Conservation (phyloP, 805 yeast species). For the Candida jianshihensis region DNA sequence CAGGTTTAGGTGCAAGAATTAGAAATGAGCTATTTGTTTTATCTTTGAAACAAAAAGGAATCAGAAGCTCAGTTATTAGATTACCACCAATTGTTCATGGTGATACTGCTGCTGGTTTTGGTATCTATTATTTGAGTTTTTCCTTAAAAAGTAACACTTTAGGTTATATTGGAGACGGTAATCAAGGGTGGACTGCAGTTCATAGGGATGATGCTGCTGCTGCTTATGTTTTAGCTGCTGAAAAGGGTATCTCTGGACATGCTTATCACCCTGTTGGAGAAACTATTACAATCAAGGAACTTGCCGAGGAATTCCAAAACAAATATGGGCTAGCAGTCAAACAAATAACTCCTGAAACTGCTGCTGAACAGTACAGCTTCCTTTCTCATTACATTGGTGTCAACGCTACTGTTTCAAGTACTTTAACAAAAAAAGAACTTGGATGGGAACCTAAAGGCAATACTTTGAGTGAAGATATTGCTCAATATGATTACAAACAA, state of each 20-base stretch:
- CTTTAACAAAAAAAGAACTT: slow-evolving; percentile 16
- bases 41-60: slow-evolving; percentile 18
- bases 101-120: slow-evolving; percentile 22
- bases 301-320: slow-evolving; percentile 24
- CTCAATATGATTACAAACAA: not conserved
- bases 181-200: slow-evolving; percentile 27
- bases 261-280: slow-evolving; percentile 25
- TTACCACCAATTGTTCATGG: slow-evolving; percentile 33
- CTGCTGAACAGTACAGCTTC: slow-evolving; percentile 6
- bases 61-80: slow-evolving; percentile 21
- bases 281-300: slow-evolving; percentile 17
- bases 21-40: slow-evolving; percentile 3
- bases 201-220: slow-evolving; percentile 28
- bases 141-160: slow-evolving; percentile 28
- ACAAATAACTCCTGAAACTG: slow-evolving; percentile 13
- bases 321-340: slow-evolving; percentile 11
- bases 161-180: slow-evolving; percentile 31
- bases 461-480: slow-evolving; percentile 20
- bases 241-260: slow-evolving; percentile 21
- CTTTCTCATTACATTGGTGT: slow-evolving; percentile 10
- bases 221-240: slow-evolving; percentile 23
- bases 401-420: slow-evolving; percentile 13
- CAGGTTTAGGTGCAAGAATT: not conserved
- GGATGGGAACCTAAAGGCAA: slow-evolving; percentile 24
- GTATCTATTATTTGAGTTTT: slow-evolving; percentile 16